phyloP scores from a whole-genome alignment of 805 yeast genomes.

The Saccharomycopsis microspora region DNA sequence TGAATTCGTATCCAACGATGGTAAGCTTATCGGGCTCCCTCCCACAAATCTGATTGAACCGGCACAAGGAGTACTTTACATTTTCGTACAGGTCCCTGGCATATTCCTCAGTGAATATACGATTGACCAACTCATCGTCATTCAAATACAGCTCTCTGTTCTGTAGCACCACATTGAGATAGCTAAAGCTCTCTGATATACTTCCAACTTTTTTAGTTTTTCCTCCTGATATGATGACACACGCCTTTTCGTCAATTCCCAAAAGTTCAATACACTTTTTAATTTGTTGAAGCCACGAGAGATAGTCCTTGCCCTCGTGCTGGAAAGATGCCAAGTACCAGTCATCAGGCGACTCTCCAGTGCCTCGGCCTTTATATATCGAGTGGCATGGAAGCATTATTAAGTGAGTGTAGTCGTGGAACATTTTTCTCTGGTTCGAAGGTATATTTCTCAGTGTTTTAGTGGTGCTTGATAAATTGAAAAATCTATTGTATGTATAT shows the following conservation, averaged over 20 bases:
- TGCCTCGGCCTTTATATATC: conserved; percentile 15
- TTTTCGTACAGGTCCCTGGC: conserved; percentile 79
- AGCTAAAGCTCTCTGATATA: conserved; percentile 51
- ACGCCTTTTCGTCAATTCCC: conserved; percentile 21
- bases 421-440: too few species aligned
- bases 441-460: too few species aligned
- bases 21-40: conserved; percentile 40
- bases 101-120: conserved; percentile 49
- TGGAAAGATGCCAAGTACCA: conserved; percentile 68
- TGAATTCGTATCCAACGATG: conserved; percentile 69
- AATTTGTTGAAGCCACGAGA: conserved; percentile 54
- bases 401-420: background rate
- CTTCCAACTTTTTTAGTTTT: conserved; percentile 52
- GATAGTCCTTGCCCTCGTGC: conserved; percentile 55
- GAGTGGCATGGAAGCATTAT: conserved; percentile 16
- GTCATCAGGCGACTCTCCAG: conserved; percentile 38
- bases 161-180: conserved; percentile 22
- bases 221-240: conserved; percentile 53
- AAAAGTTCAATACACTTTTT: conserved; percentile 30
- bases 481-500: too few species aligned
- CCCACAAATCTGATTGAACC: conserved; percentile 36
- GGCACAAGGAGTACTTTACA: conserved; percentile 45
- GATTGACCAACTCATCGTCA: conserved; percentile 12
- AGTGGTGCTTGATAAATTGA: too few species aligned
- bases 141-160: conserved; percentile 5